phyloP scores from a whole-genome alignment of 768 basidiomycete species.

The Mycena vitilis region DNA sequence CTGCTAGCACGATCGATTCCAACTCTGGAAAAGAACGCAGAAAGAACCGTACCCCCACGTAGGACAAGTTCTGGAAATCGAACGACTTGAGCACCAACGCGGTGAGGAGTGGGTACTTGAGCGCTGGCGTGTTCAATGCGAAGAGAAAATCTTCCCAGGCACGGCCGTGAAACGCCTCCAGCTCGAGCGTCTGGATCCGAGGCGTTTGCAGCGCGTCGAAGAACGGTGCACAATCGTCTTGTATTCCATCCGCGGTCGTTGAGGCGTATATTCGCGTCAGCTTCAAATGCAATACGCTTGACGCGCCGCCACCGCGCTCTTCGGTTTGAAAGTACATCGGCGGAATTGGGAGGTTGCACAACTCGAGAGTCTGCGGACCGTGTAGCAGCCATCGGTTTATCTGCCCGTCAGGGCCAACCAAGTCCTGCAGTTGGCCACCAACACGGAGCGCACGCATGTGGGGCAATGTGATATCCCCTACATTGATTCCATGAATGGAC shows the following conservation, averaged over 20 bases:
- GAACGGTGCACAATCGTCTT: constrained; percentile 31
- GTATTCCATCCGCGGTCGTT: constrained; percentile 7
- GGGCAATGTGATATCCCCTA: constrained; percentile 22
- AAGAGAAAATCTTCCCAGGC: constrained; percentile 30
- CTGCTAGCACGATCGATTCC: constrained; percentile 4
- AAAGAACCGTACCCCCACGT: constrained; percentile 2
- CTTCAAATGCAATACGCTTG: constrained; percentile 14
- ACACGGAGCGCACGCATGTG: constrained; percentile 12
- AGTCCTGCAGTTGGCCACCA: constrained; percentile 1
- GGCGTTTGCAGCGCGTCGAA: constrained; percentile 31
- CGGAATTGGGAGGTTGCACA: constrained; percentile 16
- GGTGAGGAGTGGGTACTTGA: constrained; percentile 20
- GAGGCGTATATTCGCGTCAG: constrained; percentile 21
- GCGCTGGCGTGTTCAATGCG: constrained; percentile 5
- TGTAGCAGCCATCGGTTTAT: constrained; percentile 21
- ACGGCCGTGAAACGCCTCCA: constrained; percentile 26
- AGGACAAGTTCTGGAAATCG: constrained; percentile 12
- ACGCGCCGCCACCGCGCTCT: neutral
- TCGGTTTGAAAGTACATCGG: constrained; percentile 28
- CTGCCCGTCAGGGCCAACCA: constrained; percentile 16
- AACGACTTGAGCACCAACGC: constrained; percentile 16
- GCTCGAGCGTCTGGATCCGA: constrained; percentile 17
- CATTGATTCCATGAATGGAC: constrained; percentile 6
- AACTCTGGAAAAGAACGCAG: constrained; percentile 20
- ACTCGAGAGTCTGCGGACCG: constrained; percentile 16